A percentile compares a stretch with the other conserved stretches of the same genome.
Conservation (phyloP, 768 basidiomycete species). For the Pleurotus tuoliensis region DNA sequence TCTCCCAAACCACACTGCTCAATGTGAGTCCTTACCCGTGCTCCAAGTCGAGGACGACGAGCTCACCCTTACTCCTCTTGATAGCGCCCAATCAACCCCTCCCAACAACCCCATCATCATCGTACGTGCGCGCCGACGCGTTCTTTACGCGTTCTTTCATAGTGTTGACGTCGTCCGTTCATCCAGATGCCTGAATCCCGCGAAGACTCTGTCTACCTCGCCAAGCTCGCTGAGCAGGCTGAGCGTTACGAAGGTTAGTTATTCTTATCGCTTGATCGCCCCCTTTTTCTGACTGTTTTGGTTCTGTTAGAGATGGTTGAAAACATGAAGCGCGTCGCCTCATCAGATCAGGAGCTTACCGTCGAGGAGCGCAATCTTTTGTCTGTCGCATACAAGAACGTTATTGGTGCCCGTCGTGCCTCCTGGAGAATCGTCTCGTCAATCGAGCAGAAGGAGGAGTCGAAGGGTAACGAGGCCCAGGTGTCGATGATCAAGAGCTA, state of each 20-base stretch:
- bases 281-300: slow-evolving; percentile 12
- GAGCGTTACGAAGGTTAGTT: slow-evolving; percentile 93
- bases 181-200: slow-evolving; percentile 77
- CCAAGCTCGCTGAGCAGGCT: slow-evolving; percentile 99
- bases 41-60: slow-evolving; percentile 25
- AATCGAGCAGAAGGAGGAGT: slow-evolving; percentile 65
- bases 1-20: slow-evolving; percentile 39
- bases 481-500: slow-evolving; percentile 66
- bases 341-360: slow-evolving; percentile 95
- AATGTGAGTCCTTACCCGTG: slow-evolving; percentile 34
- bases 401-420: slow-evolving; percentile 77
- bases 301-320: slow-evolving; percentile 83
- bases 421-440: slow-evolving; percentile 82
- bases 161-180: slow-evolving; percentile 3
- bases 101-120: slow-evolving; percentile 23
- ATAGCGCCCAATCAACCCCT: slow-evolving; percentile 17
- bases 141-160: slow-evolving; percentile 21
- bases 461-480: slow-evolving; percentile 44
- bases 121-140: slow-evolving; percentile 31
- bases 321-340: slow-evolving; percentile 99
- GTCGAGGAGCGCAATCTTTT: slow-evolving; percentile 96
- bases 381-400: slow-evolving; percentile 88
- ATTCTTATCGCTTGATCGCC: slow-evolving; percentile 5
- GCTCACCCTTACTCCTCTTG: slow-evolving; percentile 26
- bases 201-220: slow-evolving; percentile 98